Conservation (phyloP, 352 stramenopile species). For the Globisporangium paroecandrum region DNA sequence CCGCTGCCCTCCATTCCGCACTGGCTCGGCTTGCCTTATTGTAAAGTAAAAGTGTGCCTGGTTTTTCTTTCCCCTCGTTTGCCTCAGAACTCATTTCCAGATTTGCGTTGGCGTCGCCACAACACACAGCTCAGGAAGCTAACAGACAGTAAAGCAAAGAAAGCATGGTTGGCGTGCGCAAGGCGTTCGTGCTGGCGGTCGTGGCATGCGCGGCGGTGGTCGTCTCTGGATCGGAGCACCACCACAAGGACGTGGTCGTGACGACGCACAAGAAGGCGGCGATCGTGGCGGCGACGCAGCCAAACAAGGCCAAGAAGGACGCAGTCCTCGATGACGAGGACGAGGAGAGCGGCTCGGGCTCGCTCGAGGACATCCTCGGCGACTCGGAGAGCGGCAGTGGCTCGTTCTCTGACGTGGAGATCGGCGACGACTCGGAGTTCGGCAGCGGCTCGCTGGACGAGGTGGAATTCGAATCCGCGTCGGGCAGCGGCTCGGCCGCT, state of each 20-base stretch:
- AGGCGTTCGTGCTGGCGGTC: conserved; percentile 13
- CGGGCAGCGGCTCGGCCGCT: background rate
- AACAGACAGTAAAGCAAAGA: background rate
- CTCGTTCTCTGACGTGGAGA: background rate
- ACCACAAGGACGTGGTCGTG: conserved; percentile 13
- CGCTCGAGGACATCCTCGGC: background rate
- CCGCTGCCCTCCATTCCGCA: background rate
- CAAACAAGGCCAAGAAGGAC: background rate
- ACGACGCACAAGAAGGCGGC: conserved; percentile 11
- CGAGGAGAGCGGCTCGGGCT: background rate
- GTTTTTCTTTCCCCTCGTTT: background rate
- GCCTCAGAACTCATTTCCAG: conserved; percentile 2
- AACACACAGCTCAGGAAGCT: background rate
- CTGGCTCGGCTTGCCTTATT: background rate
- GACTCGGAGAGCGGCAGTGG: background rate
- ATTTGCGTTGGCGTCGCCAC: conserved; percentile 6
- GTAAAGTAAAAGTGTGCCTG: background rate
- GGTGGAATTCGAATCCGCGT: background rate
- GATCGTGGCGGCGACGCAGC: background rate
- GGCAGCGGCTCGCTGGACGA: conserved; percentile 10
- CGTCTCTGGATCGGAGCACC: conserved; percentile 8
- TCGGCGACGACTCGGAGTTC: background rate
- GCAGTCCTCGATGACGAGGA: background rate
- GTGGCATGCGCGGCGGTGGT: conserved; percentile 9
- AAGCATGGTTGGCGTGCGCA: conserved; percentile 16